These are phyloP conservation scores for Salix udensis DNA, from an alignment of 345 rosid genomes.

Conservation along the genomic window DNA sequence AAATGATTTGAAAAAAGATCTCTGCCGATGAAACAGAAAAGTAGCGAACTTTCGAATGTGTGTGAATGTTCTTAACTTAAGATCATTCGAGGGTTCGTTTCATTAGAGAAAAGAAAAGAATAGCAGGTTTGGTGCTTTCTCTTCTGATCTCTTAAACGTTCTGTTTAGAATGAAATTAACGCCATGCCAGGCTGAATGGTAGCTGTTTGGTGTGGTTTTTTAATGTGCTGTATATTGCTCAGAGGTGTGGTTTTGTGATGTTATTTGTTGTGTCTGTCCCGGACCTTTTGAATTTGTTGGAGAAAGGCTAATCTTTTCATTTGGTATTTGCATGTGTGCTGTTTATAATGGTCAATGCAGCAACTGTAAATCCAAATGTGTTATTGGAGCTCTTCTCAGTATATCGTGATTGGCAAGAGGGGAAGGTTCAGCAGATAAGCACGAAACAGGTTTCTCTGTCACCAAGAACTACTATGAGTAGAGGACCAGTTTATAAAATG, in stretches of 20 bases:
- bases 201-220: neutral
- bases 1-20: neutral
- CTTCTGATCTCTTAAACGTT: neutral
- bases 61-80: neutral
- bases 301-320: neutral
- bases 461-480: neutral
- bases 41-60: neutral
- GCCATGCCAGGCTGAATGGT: neutral
- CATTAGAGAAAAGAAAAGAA: neutral
- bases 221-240: neutral
- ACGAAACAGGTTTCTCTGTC: constrained; percentile 57
- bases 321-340: neutral
- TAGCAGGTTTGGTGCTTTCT: neutral
- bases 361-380: constrained; percentile 69
- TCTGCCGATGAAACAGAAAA: neutral
- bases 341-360: constrained; percentile 29
- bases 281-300: neutral
- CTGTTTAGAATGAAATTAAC: neutral
- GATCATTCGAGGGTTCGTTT: neutral
- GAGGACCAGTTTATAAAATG: neutral
- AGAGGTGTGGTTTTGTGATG: neutral
- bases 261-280: neutral
- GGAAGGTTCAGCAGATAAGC: constrained; percentile 55
- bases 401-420: constrained; percentile 79
- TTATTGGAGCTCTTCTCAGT: constrained; percentile 77